phyloP scores from a whole-genome alignment of 2,329 filamentous ascomycete genomes.

The Mycosphaerella sp. region DNA sequence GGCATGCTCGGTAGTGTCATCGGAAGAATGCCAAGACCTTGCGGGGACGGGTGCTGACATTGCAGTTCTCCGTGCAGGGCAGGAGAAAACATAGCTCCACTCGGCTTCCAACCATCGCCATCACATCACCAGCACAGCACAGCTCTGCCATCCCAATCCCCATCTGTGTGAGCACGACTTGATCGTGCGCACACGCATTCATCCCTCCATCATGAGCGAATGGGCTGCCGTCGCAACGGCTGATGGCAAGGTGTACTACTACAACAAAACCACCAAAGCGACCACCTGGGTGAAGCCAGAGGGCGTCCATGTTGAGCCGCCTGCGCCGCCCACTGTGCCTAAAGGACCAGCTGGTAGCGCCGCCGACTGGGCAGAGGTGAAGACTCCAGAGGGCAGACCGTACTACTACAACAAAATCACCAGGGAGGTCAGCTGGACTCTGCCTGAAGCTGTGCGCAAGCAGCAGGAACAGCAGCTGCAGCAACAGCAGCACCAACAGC shows the following conservation, averaged over 20 bases:
- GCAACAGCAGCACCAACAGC: constrained; percentile 21
- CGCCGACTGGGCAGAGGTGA: constrained; percentile 76
- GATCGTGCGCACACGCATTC: neutral
- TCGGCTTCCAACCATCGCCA: too few relatives aligned
- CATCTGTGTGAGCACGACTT: neutral
- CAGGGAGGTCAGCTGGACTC: constrained; percentile 89
- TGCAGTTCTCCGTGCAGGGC: too few relatives aligned
- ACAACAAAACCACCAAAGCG: constrained; percentile 74
- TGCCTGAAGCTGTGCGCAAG: constrained; percentile 50
- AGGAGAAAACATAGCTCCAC: too few relatives aligned
- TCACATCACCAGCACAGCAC: neutral
- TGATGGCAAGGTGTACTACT: constrained; percentile 76
- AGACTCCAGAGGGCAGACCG: constrained; percentile 74
- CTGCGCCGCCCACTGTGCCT: constrained; percentile 58
- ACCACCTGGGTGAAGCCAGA: constrained; percentile 94
- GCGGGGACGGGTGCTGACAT: too few relatives aligned
- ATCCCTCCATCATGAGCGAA: constrained; percentile 21
- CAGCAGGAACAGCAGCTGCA: constrained; percentile 16
- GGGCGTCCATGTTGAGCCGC: constrained; percentile 44
- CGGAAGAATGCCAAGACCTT: too few relatives aligned
- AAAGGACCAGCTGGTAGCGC: constrained; percentile 54
- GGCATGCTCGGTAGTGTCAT: neutral
- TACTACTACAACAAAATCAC: constrained; percentile 94
- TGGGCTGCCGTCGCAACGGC: constrained; percentile 27
- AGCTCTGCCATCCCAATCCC: neutral